Percentiles rank a stretch among this genome's conserved stretches.
phyloP scores from a whole-genome alignment of 441 rosid genomes.

The Pelargonium exstipulatum region DNA sequence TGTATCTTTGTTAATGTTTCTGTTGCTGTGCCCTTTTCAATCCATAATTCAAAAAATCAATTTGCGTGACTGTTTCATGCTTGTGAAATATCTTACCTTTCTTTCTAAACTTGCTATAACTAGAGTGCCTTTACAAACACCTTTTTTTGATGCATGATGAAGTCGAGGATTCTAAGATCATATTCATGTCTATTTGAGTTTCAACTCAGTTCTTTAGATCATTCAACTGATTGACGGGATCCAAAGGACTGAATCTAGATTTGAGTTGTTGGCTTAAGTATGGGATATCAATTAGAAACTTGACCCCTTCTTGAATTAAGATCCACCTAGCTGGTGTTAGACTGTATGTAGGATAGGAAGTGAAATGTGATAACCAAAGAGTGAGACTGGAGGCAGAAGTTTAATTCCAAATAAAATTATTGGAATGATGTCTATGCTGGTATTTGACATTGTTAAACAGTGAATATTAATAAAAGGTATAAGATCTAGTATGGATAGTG shows the following conservation, averaged over 20 bases:
- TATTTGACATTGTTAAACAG: background rate
- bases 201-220: too few species aligned
- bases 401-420: conserved; percentile 5
- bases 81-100: background rate
- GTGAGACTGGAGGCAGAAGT: background rate
- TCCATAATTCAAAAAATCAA: background rate
- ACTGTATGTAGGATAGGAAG: background rate
- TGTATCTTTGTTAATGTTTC: background rate
- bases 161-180: too few species aligned
- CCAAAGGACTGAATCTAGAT: too few species aligned
- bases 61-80: background rate
- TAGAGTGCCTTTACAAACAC: too few species aligned
- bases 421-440: background rate
- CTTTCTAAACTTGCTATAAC: background rate
- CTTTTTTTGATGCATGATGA: too few species aligned
- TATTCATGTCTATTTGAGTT: too few species aligned
- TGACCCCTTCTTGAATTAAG: background rate
- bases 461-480: background rate
- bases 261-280: background rate
- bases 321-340: too few species aligned
- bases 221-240: too few species aligned
- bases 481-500: background rate
- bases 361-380: background rate
- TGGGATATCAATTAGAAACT: background rate
- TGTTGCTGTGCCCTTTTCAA: background rate